Evolutionary conservation across 139 green algal genomes (phyloP).

Genomic region (Chlorella vulgaris): DNA sequence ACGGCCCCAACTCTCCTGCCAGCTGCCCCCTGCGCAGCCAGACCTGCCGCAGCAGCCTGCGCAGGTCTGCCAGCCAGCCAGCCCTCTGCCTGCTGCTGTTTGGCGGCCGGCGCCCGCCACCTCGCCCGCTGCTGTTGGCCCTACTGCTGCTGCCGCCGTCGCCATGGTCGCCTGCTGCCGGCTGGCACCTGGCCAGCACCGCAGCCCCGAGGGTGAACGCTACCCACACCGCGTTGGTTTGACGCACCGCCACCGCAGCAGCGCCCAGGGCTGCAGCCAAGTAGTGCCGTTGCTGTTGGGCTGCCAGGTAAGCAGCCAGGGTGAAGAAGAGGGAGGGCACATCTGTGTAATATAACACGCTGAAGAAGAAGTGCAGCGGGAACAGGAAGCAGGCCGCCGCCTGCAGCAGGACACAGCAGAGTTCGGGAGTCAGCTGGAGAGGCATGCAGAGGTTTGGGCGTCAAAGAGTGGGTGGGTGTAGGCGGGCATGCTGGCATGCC

Average conservation of each 20-base stretch:
- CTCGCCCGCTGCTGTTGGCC: neutral
- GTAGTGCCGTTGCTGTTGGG: neutral
- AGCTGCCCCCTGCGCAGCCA: constrained; percentile 36
- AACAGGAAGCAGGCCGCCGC: constrained; percentile 52
- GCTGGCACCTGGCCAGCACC: constrained; percentile 13
- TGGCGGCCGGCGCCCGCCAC: neutral
- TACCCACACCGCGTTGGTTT: constrained; percentile 95
- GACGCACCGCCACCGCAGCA: constrained; percentile 72
- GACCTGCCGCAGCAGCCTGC: neutral
- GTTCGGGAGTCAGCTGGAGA: too few relatives aligned
- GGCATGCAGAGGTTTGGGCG: too few relatives aligned
- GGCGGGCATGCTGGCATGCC: too few relatives aligned
- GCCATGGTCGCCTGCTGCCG: neutral
- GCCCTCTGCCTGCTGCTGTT: neutral
- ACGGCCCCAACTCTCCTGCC: constrained; percentile 40
- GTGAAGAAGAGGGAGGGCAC: constrained; percentile 72
- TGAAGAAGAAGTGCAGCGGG: constrained; percentile 90
- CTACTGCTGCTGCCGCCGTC: neutral
- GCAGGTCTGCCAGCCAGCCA: neutral
- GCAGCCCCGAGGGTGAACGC: constrained; percentile 58
- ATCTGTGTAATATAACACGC: constrained; percentile 94
- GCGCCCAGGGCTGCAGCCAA: constrained; percentile 47
- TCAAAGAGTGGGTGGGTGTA: too few relatives aligned
- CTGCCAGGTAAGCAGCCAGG: constrained; percentile 55
- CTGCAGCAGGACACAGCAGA: constrained; percentile 32